Base-by-base conservation (phyloP, 1,284 basidiomycete species). In the Ustilago lituana region DNA sequence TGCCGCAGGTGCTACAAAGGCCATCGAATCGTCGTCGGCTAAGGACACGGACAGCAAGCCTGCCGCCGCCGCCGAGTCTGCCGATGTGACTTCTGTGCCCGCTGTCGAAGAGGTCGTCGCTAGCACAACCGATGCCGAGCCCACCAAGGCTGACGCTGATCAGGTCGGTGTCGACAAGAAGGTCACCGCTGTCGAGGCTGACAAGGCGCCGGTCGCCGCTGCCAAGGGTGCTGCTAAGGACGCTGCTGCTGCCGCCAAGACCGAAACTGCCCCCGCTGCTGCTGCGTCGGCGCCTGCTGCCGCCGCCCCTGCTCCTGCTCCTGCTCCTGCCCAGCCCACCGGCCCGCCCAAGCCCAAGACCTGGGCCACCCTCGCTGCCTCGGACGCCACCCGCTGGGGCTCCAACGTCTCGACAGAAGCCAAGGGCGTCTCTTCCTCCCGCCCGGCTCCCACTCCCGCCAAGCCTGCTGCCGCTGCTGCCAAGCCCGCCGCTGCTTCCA, bases 281-380 rank as follows among this genome's bases (percentile, higher is more conserved):
- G 78, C 82, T 39, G 80, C 84, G 54, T 78, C 82, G 14, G 83
- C 86, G 47, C 40, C 74, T 9, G 69, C 71, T 26, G 56, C 73
- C 12, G 52, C 60, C 15, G 45, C 64, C 5, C 36, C 52, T 19
- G 38, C 55, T 27, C n/a, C 73, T 1, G 49, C 75, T 31, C 66
- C 82, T 9, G 57, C 73, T 10, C 73, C 83, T 15, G 75, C 83
- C 14, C 48, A 53, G 45, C 70, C 73, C 14, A 53, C 71, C 10
- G 74, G 50, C 5, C 77, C 77, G 8, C 50, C 76, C 49, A 70
- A 69, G 53, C 79, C 79, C 47, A 82, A 80, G 74, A 81, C 79
- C 8, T 82, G 80, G 80, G 80, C 80, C 41, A 77, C 72, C 39
- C 74, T 82, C 12, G 80, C 80, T 17, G 79, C 80, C 19, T 70